Conservation (phyloP, 164 flowering plant species). For the Vitis cinerea region DNA sequence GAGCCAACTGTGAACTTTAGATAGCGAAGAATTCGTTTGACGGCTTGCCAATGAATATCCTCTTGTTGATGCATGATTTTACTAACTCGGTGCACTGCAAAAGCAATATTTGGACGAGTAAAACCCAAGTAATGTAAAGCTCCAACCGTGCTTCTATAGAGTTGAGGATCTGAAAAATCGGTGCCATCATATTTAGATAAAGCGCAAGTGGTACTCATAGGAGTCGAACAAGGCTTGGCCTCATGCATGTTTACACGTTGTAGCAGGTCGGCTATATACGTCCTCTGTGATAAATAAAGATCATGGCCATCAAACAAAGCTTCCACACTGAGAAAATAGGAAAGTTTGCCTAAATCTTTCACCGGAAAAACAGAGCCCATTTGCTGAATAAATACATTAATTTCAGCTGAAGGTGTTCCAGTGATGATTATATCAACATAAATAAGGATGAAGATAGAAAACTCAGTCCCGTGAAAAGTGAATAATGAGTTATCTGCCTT, state of each 20-base stretch:
- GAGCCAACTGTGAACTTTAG: not conserved
- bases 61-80: not conserved
- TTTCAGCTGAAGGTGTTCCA: not conserved
- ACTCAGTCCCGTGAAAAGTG: not conserved
- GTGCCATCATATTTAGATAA: not conserved
- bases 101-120: not conserved
- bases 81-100: not conserved
- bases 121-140: not conserved
- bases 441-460: not conserved
- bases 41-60: slow-evolving; percentile 3
- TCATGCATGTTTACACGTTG: not conserved
- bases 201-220: not conserved
- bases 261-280: not conserved
- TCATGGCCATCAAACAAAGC: not conserved
- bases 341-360: not conserved
- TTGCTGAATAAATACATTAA: not conserved
- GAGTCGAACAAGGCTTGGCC: not conserved
- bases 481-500: not conserved
- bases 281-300: not conserved
- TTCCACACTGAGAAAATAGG: not conserved
- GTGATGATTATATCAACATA: not conserved
- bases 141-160: not conserved
- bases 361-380: not conserved
- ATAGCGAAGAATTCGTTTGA: not conserved
- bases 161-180: not conserved